Evolutionary conservation across 2,329 filamentous ascomycete species (phyloP), one percentile per base, ranked within the genome.

Genomic region (Daldinia eschscholtzii): DNA sequence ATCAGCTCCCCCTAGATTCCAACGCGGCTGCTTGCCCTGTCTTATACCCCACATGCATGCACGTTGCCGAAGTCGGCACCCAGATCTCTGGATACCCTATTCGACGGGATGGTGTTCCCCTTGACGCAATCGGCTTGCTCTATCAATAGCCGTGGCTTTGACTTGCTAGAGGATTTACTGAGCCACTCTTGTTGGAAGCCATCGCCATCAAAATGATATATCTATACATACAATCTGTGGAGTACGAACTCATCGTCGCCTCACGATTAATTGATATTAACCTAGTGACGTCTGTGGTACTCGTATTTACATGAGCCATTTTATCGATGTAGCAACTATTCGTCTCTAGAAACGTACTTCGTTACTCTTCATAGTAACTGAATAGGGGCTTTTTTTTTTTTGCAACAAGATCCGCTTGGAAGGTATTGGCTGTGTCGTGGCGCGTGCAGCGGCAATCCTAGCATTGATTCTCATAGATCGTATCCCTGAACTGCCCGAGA

Each of bases 41-140:
- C 65, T 72, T 67, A 64, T 68, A 74, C 73, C 72, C 74, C 73
- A 74, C 72, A 70, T 52, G 26, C 61, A 73, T 74, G 71, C 70
- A 70, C 50, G 61, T 58, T 70, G 67, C 74, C 73, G 73, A 70
- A 72, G 71, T 74, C 74, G 73, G 73, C 64, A 67, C 53, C 71
- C 66, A 67, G 67, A 60, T 65, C 46, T 41, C 68, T 68, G 71
- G 71, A 63, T 64, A 62, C 64, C 61, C 26, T 71, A 72, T 70
- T 70, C 50, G 48, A 59, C 59, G 61, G 48, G 63, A 62, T 65
- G 69, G 52, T 72, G 65, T 66, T 70, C 65, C 70, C 68, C 61
- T 67, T 69, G 71, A 72, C 64, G 71, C 71, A 70, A 73, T 71
- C 20, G 30, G 63, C 42, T 33, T 66, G 57, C 58, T 58, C 53